Percentiles rank a stretch among this genome's conserved stretches.
Conservation (phyloP, 495 filamentous ascomycete genomes). For the Oleoguttula mirabilis region DNA sequence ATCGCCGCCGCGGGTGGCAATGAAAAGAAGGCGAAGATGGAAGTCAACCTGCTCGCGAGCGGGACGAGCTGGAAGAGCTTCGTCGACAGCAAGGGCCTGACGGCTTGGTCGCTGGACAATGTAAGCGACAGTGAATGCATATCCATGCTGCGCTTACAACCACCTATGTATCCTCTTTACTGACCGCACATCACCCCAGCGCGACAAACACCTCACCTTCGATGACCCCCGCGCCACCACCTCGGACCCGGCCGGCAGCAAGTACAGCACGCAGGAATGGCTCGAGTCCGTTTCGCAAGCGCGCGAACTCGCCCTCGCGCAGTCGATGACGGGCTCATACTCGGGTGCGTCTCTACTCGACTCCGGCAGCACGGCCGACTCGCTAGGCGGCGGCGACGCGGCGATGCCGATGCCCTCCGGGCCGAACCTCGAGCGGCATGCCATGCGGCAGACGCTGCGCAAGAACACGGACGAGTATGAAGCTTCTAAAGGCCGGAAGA, state of each 20-base stretch:
- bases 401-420: slow-evolving; percentile 3
- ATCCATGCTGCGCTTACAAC: not conserved
- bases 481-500: slow-evolving; percentile 52
- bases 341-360: slow-evolving; percentile 56
- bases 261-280: slow-evolving; percentile 67
- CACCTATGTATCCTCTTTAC: slow-evolving; percentile 9
- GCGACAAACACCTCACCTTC: slow-evolving; percentile 82
- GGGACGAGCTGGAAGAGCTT: slow-evolving; percentile 68
- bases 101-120: slow-evolving; percentile 85
- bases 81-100: slow-evolving; percentile 69
- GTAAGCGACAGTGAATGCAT: slow-evolving; percentile 46
- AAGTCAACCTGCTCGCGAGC: slow-evolving; percentile 63
- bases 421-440: slow-evolving; percentile 6
- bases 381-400: slow-evolving; percentile 34
- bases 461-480: slow-evolving; percentile 38
- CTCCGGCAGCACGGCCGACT: slow-evolving; percentile 63
- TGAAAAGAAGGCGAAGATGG: slow-evolving; percentile 87
- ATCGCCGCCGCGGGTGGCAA: slow-evolving; percentile 87
- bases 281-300: slow-evolving; percentile 71
- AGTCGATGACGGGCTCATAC: slow-evolving; percentile 51
- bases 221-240: slow-evolving; percentile 66
- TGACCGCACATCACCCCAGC: slow-evolving; percentile 40
- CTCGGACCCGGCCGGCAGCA: slow-evolving; percentile 31
- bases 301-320: slow-evolving; percentile 64
- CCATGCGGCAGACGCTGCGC: slow-evolving; percentile 32